These are phyloP conservation scores for Podaxis sp. DNA, from an alignment of 768 basidiomycete genomes.

Conservation along the genomic window DNA sequence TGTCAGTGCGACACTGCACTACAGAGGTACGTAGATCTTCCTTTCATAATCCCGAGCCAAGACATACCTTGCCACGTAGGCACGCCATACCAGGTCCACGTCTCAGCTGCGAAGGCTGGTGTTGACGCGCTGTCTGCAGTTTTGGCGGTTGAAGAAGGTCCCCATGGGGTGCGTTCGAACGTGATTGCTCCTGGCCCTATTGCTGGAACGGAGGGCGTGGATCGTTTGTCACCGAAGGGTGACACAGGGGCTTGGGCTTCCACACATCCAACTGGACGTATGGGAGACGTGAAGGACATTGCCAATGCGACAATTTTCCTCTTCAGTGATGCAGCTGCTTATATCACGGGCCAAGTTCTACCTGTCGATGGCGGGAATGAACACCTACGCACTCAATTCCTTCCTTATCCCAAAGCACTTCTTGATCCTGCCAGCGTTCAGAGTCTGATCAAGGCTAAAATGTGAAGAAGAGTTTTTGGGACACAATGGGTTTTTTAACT, in stretches of 20 bases:
- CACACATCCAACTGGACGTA: conserved; percentile 43
- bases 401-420: conserved; percentile 67
- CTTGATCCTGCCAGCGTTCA: conserved; percentile 56
- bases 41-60: conserved; percentile 8
- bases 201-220: conserved; percentile 70
- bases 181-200: conserved; percentile 86
- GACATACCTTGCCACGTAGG: conserved; percentile 38
- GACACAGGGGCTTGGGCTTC: conserved; percentile 19
- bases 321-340: conserved; percentile 78
- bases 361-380: conserved; percentile 68
- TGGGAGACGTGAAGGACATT: conserved; percentile 61
- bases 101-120: conserved; percentile 92
- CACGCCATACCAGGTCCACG: conserved; percentile 87
- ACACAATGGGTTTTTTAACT: not conserved
- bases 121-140: conserved; percentile 88
- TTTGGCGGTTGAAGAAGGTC: conserved; percentile 92
- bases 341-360: conserved; percentile 75
- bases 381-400: conserved; percentile 43
- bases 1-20: conserved; percentile 88
- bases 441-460: conserved; percentile 51
- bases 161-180: conserved; percentile 90
- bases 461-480: conserved; percentile 26
- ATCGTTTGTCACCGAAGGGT: conserved; percentile 47
- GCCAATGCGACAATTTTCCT: conserved; percentile 76
- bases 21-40: conserved; percentile 52